Evolutionary conservation across 140 eudicot species (phyloP).

Genomic region (Cichorium intybus): DNA sequence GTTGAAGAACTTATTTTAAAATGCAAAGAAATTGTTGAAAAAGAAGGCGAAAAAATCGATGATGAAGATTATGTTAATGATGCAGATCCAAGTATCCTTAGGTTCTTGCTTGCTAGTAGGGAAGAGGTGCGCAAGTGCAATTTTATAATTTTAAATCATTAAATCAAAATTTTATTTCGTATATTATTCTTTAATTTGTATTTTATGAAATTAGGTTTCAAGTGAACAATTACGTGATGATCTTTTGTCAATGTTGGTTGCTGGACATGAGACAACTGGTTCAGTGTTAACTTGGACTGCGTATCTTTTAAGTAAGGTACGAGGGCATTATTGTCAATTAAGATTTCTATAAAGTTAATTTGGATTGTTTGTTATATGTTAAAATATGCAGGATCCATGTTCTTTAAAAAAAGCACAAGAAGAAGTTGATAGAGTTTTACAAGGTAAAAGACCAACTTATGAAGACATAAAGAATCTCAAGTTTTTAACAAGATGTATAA

Average conservation of each 20-base stretch:
- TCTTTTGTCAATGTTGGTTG: conserved; percentile 97
- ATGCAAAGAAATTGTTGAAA: conserved; percentile 88
- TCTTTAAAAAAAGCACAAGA: conserved; percentile 76
- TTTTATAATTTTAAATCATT: background rate
- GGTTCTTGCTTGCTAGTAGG: conserved; percentile 97
- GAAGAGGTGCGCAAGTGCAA: conserved; percentile 61
- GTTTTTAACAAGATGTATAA: conserved; percentile 82
- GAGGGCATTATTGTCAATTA: background rate
- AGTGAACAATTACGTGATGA: conserved; percentile 89
- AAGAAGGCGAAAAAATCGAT: conserved; percentile 79
- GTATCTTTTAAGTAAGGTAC: conserved; percentile 91
- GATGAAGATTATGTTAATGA: conserved; percentile 95
- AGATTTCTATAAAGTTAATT: background rate
- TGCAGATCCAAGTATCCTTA: conserved; percentile 88
- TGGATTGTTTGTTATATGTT: background rate
- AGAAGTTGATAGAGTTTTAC: conserved; percentile 85
- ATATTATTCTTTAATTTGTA: background rate
- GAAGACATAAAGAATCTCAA: conserved; percentile 80
- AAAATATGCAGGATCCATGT: conserved; percentile 52
- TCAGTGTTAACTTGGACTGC: conserved; percentile 92
- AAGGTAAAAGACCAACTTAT: conserved; percentile 69
- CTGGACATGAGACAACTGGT: conserved; percentile 99
- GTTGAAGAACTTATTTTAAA: conserved; percentile 83
- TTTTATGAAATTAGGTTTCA: conserved; percentile 56
- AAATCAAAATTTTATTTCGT: background rate